Evolutionary conservation across 2,329 filamentous ascomycete genomes (phyloP).

Genomic region (Cordyceps tenuipes): DNA sequence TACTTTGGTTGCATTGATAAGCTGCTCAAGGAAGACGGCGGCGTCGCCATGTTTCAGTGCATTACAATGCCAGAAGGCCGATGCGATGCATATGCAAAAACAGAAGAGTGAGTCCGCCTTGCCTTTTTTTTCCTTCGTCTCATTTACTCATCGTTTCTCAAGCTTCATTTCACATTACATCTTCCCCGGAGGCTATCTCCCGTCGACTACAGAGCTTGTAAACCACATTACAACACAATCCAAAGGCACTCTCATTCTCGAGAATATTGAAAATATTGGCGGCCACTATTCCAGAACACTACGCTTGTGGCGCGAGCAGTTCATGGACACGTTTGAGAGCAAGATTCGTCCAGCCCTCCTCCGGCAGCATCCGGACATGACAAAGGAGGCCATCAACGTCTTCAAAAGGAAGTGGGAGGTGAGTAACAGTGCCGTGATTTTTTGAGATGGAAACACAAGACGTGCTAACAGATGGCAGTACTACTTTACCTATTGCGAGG

Average conservation of each 20-base stretch:
- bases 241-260: slow-evolving; percentile 53
- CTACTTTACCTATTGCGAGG: slow-evolving; percentile 69
- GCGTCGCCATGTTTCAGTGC: slow-evolving; percentile 65
- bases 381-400: slow-evolving; percentile 53
- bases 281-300: slow-evolving; percentile 65
- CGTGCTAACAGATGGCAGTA: slow-evolving; percentile 35
- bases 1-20: slow-evolving; percentile 59
- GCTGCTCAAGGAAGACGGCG: slow-evolving; percentile 56
- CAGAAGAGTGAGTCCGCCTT: slow-evolving; percentile 45
- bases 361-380: slow-evolving; percentile 49
- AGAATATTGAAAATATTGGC: slow-evolving; percentile 63
- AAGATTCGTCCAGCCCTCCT: slow-evolving; percentile 53
- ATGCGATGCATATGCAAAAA: slow-evolving; percentile 56
- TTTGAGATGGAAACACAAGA: too few species aligned
- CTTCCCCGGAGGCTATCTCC: slow-evolving; percentile 68
- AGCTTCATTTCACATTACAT: slow-evolving; percentile 70
- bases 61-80: slow-evolving; percentile 67
- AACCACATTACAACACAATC: slow-evolving; percentile 54
- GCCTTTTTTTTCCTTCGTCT: background rate
- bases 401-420: slow-evolving; percentile 67
- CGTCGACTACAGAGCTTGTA: slow-evolving; percentile 47
- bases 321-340: slow-evolving; percentile 52
- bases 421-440: slow-evolving; percentile 18
- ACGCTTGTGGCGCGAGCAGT: slow-evolving; percentile 59
- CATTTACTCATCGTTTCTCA: slow-evolving; percentile 4